Base-by-base conservation (phyloP, 2,329 filamentous ascomycete genomes). In the Colletotrichum echinochloae region DNA sequence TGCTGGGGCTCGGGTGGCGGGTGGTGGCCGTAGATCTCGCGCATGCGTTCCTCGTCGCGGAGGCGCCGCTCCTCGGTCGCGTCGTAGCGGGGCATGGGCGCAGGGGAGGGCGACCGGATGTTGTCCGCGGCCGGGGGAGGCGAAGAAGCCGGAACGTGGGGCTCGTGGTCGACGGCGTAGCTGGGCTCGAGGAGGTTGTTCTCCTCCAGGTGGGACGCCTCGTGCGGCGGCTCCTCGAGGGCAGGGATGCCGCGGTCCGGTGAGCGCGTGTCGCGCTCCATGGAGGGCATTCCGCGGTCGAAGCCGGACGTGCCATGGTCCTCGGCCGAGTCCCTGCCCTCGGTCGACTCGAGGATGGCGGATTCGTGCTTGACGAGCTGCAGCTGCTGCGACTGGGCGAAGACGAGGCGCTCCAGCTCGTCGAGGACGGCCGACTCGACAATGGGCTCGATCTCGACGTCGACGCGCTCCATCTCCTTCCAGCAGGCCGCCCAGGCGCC, bases 401-500 rank as follows among this genome's bases (percentile, higher is more conserved):
- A 80, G 46, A 83, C 83, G 11, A 91, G 80, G n/a, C 82, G 82
- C 69, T 90, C 88, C 26, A 94, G 81, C 73, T 90, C 88, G 23
- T 86, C 85, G 9, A 73, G 39, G 16, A 91, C 77, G 1, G 84
- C 81, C 0, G 87, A 79, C 23, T 90, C 88, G 14, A 94, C 86
- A 76, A 91, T 88, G 4, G 96, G 92, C 75, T 93, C 89, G 62
- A 99, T 89, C 80, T 98, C 95, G 1, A 97, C 93, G 77, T 99
- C 96, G 0, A 98, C 94, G n/a, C 95, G 89, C 82, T 99, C 96
- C 96, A 99, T 99, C 81, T 98, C 95, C 75, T 90, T 92, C 95
- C 95, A 99, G 69, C 94, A 95, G 2, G 95, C 95, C 5, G 89
- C 89, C 96, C 96, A 99, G 0, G 96, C 95, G 0, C 94, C 94